Evolutionary conservation across 306 rosid genomes (phyloP), one percentile per base, ranked within the genome.

Genomic region (Boehmeria nivea): DNA sequence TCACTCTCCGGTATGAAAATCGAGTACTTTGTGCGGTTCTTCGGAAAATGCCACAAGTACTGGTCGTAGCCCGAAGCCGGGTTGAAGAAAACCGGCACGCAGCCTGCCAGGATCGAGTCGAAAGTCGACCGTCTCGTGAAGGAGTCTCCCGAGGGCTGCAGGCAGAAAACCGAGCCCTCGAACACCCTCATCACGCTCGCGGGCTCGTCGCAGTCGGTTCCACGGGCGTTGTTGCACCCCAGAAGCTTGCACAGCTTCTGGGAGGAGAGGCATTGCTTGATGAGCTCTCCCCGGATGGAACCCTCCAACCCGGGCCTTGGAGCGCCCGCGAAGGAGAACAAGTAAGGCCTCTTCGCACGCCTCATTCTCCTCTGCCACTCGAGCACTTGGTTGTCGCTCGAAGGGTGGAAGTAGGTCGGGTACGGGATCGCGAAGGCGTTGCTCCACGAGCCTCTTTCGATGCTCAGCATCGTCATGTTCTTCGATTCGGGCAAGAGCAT

Each of bases 371-470:
- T 12, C 59, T 53, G 59, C 59, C 59, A 53, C 16, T 18, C 43
- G 18, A 12, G 14, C 43, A 33, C 43, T 6, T 53, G 21, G 18
- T 1, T 28, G 59, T 17, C 43, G 7, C 6, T n/a, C 6, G 43
- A 33, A 18, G 59, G 59, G 36, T 53, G 59, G 59, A 53, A 53
- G 43, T n/a, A 53, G 0, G 59, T 53, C 8, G 59, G 59, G 40
- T 53, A 33, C 2, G 59, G 59, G 36, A 53, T 20, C 5, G 43
- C 59, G 24, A 28, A 16, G 12, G 16, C 59, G 3, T 53, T 33
- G 40, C 5, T 10, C 12, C n/a, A 28, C 6, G 6, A 17, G 40
- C 24, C 18, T 1, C 18, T 3, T 53, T 53, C 59, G 15, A 53
- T 53, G 8, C 23, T 14, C 14, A 53, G 10, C 59, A 28, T 7